These are phyloP conservation scores for Tetraselmis striata DNA, from an alignment of 139 green algal species.

Conservation along the genomic window DNA sequence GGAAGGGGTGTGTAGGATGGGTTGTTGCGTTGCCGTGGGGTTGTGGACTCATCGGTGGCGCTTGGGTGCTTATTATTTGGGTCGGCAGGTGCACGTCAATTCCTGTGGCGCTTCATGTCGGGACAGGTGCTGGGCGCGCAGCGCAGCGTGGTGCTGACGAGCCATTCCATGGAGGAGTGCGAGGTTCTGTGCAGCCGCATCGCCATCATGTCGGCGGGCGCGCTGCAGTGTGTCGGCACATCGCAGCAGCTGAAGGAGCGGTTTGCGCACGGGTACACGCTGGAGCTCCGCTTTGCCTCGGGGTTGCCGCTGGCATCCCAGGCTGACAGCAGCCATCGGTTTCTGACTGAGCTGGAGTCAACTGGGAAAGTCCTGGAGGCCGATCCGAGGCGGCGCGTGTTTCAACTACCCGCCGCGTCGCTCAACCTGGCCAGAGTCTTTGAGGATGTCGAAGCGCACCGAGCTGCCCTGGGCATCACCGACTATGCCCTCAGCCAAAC, in stretches of 20 bases:
- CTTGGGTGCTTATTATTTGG: too few relatives aligned
- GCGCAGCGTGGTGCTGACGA: slow-evolving; percentile 67
- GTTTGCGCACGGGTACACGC: slow-evolving; percentile 63
- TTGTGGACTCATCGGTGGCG: too few relatives aligned
- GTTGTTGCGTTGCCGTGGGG: too few relatives aligned
- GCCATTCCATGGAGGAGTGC: slow-evolving; percentile 90
- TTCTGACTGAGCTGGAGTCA: not conserved
- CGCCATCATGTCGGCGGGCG: slow-evolving; percentile 73
- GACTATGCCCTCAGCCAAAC: slow-evolving; percentile 41
- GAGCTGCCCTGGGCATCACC: slow-evolving; percentile 5
- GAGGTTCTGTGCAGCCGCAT: slow-evolving; percentile 82
- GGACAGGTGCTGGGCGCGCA: slow-evolving; percentile 34
- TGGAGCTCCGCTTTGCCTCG: slow-evolving; percentile 23
- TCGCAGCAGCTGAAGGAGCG: slow-evolving; percentile 76
- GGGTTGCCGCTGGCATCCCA: not conserved
- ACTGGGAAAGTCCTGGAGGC: not conserved
- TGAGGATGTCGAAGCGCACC: not conserved
- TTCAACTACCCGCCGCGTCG: not conserved
- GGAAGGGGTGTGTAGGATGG: too few relatives aligned
- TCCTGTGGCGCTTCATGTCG: slow-evolving; percentile 59
- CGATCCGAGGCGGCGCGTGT: not conserved
- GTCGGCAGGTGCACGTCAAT: slow-evolving; percentile 34
- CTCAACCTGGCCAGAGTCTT: not conserved
- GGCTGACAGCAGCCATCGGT: not conserved
- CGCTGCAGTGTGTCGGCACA: slow-evolving; percentile 71